These are phyloP conservation scores for Lentinula aciculospora DNA, from an alignment of 768 basidiomycete species.

Conservation along the genomic window DNA sequence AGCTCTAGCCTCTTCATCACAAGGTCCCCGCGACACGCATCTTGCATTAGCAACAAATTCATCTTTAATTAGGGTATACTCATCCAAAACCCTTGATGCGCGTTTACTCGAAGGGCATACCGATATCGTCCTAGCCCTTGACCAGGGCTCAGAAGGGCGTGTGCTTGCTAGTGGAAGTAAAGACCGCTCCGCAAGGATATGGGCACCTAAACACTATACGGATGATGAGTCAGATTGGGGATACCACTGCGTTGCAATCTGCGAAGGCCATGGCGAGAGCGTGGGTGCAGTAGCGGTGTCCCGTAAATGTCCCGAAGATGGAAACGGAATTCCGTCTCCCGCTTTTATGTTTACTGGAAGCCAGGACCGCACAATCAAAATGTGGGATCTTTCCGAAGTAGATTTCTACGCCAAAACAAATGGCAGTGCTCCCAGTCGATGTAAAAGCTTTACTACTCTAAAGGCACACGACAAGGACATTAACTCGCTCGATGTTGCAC, in stretches of 20 bases:
- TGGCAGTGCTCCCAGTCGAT: conserved; percentile 34
- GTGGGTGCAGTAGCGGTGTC: conserved; percentile 87
- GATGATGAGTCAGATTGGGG: conserved; percentile 28
- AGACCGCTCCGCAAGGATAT: conserved; percentile 82
- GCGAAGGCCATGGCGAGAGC: conserved; percentile 93
- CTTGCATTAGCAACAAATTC: conserved; percentile 98
- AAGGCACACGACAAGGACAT: conserved; percentile 99
- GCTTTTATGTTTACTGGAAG: conserved; percentile 91
- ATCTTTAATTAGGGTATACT: conserved; percentile 88
- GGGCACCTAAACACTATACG: conserved; percentile 39
- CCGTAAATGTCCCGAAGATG: conserved; percentile 33
- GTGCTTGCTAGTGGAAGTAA: conserved; percentile 90
- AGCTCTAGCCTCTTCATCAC: conserved; percentile 15
- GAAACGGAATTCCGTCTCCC: conserved; percentile 21
- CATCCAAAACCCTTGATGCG: conserved; percentile 68
- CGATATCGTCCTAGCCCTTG: conserved; percentile 87
- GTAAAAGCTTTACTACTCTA: conserved; percentile 76
- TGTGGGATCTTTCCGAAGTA: conserved; percentile 85
- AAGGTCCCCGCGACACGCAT: conserved; percentile 49
- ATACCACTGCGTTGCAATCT: conserved; percentile 78
- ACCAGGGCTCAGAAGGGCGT: conserved; percentile 57
- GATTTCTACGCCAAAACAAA: conserved; percentile 23
- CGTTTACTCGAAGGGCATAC: conserved; percentile 84
- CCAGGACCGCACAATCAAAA: conserved; percentile 96
- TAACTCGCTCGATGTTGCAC: conserved; percentile 90